Base-by-base conservation (phyloP, 108 stramenopile species). In the Seminavis robusta region DNA sequence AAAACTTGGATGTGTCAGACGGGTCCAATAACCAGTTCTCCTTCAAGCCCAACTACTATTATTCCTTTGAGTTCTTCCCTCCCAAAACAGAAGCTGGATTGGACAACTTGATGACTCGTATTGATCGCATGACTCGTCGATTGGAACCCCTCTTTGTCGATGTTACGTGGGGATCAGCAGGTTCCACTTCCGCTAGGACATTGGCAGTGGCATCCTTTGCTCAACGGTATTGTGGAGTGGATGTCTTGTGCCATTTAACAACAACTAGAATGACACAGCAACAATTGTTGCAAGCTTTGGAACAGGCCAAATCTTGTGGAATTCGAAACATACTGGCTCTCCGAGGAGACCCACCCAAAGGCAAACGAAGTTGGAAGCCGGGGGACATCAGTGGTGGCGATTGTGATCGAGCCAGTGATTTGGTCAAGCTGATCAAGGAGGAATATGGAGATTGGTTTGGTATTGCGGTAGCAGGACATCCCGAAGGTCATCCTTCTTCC, bases 51-150 rank as follows among this genome's bases (percentile, higher is more conserved):
- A 9, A 9, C 9, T 50, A 19, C 62, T 95, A 86, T 62, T 96
- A 90, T 70, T 95, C 94, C 24, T 96, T 98, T 48, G 97, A 98
- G 55, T 96, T 90, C 65, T 98, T 98, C 56, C 97, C 97, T 26
- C 97, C 97, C 45, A 92, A 90, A 71, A 95, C 91, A 13, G 89
- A 94, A 30, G 84, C 91, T 11, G 97, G 95, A 17, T 73, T 95
- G 24, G 95, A 97, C 46, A 95, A 95, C 52, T 74, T 98, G 39
- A 73, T 88, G 52, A 92, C 75, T 36, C 73, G 97, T 1, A 94
- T 98, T 34, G 96, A 97, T 73, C 88, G 95, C 36, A 95, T 98
- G 96, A 76, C 90, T 33, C 68, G 59, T 4, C 77, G 81, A 34
- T 59, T 94, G 58, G 86, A 94, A 65, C 97, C 97, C 0, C 73